phyloP scores from a whole-genome alignment of 306 rosid genomes.

The Hippophae gyantsensis region DNA sequence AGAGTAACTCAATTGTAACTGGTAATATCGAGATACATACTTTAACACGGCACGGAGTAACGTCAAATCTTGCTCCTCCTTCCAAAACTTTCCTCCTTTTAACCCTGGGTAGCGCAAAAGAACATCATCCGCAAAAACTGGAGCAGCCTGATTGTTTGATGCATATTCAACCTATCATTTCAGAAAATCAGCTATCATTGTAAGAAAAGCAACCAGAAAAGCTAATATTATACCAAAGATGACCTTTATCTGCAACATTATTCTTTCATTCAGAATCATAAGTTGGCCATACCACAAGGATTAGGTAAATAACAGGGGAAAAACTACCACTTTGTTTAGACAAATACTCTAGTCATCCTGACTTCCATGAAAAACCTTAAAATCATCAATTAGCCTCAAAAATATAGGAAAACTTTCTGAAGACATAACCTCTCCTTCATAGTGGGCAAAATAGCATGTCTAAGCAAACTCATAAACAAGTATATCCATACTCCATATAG shows the following conservation, averaged over 20 bases:
- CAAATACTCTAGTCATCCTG: no score
- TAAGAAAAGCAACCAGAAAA: constrained; percentile 12
- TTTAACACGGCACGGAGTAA: constrained; percentile 70
- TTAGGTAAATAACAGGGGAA: not conserved
- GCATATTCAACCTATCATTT: constrained; percentile 55
- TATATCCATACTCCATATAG: no score
- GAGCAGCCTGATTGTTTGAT: constrained; percentile 42
- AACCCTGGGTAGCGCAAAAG: constrained; percentile 58
- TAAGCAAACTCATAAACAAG: no score
- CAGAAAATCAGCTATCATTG: constrained; percentile 18
- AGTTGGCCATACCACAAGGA: not conserved
- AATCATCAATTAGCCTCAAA: no score
- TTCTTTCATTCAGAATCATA: no score
- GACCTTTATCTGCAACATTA: no score
- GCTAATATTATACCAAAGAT: not conserved
- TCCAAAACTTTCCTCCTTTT: constrained; percentile 86
- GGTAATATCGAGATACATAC: constrained; percentile 30
- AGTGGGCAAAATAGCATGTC: no score
- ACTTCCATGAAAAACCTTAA: no score
- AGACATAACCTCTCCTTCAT: no score
- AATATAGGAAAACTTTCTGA: no score
- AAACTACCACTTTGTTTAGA: no score
- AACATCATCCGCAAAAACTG: constrained; percentile 65
- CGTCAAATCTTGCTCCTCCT: constrained; percentile 70
- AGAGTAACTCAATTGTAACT: not conserved